phyloP scores from a whole-genome alignment of 2,329 filamentous ascomycete genomes.

The Aspergillus melleus region DNA sequence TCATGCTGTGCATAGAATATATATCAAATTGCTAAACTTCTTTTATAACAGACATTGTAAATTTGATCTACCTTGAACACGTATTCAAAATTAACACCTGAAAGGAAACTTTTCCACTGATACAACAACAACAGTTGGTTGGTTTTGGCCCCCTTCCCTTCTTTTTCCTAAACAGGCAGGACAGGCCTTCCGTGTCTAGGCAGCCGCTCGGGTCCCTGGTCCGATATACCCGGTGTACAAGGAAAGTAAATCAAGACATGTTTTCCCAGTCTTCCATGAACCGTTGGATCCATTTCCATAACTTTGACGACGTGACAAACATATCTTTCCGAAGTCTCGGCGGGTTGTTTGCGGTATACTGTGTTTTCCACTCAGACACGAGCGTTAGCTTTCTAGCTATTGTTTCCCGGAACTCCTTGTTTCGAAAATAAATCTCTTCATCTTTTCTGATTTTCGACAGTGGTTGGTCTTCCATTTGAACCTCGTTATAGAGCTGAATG shows the following conservation, averaged over 20 bases:
- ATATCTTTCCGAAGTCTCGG: conserved; percentile 17
- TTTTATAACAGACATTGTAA: too few relatives aligned
- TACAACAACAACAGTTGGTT: too few relatives aligned
- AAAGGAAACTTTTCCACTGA: too few relatives aligned
- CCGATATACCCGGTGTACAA: too few relatives aligned
- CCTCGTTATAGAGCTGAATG: conserved; percentile 10
- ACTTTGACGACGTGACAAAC: conserved; percentile 18
- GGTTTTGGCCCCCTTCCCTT: too few relatives aligned
- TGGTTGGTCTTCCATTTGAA: conserved; percentile 15
- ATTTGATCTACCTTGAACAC: too few relatives aligned
- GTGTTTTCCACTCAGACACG: conserved; percentile 19
- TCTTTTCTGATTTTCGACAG: conserved; percentile 14
- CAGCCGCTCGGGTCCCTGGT: too few relatives aligned
- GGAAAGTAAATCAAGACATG: neutral
- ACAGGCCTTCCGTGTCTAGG: too few relatives aligned
- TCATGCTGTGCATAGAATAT: too few relatives aligned
- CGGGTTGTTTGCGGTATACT: conserved; percentile 6
- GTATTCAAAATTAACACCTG: too few relatives aligned
- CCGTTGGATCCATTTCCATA: conserved; percentile 22
- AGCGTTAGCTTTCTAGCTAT: conserved; percentile 21
- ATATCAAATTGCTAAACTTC: too few relatives aligned
- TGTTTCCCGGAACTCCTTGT: conserved; percentile 10
- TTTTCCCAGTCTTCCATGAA: conserved; percentile 18
- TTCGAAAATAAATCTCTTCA: conserved; percentile 16
- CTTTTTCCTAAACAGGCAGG: too few relatives aligned